Evolutionary conservation across 768 basidiomycete genomes (phyloP), one percentile per base, ranked within the genome.

Genomic region (Lactifluus hygrophoroides): DNA sequence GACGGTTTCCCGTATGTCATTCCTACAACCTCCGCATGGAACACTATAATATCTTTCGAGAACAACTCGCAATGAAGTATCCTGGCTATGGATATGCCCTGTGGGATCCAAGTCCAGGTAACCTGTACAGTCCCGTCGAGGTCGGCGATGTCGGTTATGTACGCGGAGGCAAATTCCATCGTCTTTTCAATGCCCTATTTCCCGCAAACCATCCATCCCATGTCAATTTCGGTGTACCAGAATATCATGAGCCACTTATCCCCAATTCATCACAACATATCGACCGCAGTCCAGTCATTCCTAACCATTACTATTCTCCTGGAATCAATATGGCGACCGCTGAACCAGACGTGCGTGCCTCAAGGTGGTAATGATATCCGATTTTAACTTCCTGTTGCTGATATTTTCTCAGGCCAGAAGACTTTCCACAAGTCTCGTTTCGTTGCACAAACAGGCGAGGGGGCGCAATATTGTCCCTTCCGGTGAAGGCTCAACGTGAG

Each of bases 71-170:
- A 11, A 34, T 37, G 1, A 49, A 17, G 28, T 43, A 43, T 35
- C 43, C 35, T 32, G 8, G 10, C 2, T 37, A 56, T 32, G 60
- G 60, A 9, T 21, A 52, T 28, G 57, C 64, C 3, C 54, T 65
- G 1, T 65, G 62, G 62, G 53, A 64, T 4, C 64, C 65, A 10
- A 48, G 43, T 44, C 56, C 61, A 5, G 16, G 17, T 4, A 10
- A 27, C 11, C 51, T n/a, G 14, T 52, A 65, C n/a, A 21, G 17
- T 2, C 32, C 23, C 2, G 55, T 66, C 13, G 43, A 58, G 25
- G 53, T 65, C 14, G 65, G 65, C 30, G 62, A 66, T 49, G 65
- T 65, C 11, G 65, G 64, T 16, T 66, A 30, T 30, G 44, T 61
- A n/a, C 55, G 56, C 23, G 32, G 35, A 4, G 65, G 65, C 32